phyloP scores from a whole-genome alignment of 2,329 filamentous ascomycete species.

The Hymenoscyphus linearis region DNA sequence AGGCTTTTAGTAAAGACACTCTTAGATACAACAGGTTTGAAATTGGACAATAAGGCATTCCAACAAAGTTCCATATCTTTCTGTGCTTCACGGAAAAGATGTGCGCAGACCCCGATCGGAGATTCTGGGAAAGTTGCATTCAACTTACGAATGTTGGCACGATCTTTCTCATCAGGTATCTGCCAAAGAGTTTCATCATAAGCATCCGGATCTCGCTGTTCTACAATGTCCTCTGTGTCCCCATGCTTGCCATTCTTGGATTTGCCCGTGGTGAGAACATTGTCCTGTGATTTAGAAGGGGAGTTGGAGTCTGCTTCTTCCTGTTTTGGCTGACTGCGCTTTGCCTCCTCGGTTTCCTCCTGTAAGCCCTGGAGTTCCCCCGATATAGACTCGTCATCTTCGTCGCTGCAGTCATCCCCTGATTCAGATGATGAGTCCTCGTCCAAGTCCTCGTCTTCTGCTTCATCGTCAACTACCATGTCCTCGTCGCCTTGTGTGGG shows the following conservation, averaged over 20 bases:
- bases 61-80: constrained; percentile 28
- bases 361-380: constrained; percentile 7
- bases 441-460: constrained; percentile 20
- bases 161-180: constrained; percentile 16
- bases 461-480: constrained; percentile 30
- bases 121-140: constrained; percentile 30
- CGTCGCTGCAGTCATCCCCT: constrained; percentile 24
- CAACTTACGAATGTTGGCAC: constrained; percentile 27
- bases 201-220: not conserved
- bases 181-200: not conserved
- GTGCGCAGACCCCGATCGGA: constrained; percentile 26
- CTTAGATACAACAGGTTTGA: constrained; percentile 23
- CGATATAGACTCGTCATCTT: constrained; percentile 8
- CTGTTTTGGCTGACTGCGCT: constrained; percentile 2
- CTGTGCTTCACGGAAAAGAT: constrained; percentile 25
- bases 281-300: not conserved
- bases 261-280: not conserved
- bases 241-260: not conserved
- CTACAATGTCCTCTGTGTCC: not conserved
- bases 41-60: constrained; percentile 27
- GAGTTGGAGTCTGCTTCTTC: constrained; percentile 1
- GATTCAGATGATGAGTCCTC: constrained; percentile 4
- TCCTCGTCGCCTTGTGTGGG: constrained; percentile 23
- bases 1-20: constrained; percentile 21
- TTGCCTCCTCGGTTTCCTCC: constrained; percentile 21